phyloP scores from a whole-genome alignment of 116 monocot species.

The Iris pallida region DNA sequence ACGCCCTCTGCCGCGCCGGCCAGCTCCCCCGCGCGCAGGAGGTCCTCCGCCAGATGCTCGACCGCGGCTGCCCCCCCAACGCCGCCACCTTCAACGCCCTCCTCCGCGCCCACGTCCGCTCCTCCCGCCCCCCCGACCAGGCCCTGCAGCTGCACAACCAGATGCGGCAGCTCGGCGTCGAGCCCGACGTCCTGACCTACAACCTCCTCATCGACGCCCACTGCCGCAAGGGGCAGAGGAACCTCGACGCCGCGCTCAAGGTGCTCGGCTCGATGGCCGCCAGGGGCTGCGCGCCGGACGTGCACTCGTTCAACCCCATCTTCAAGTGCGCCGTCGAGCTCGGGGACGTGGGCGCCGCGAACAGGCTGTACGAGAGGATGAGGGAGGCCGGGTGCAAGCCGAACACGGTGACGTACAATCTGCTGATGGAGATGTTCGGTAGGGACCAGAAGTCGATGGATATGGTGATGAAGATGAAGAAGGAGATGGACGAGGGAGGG shows the following conservation, averaged over 20 bases:
- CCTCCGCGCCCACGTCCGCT: constrained; percentile 71
- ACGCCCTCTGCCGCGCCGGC: constrained; percentile 66
- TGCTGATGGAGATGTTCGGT: constrained; percentile 65
- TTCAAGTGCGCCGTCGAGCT: constrained; percentile 42
- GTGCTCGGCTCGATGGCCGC: constrained; percentile 60
- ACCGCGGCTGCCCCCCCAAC: constrained; percentile 56
- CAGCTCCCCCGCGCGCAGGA: constrained; percentile 78
- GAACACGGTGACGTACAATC: constrained; percentile 72
- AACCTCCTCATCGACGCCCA: constrained; percentile 80
- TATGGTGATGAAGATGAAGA: constrained; percentile 81
- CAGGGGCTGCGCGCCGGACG: constrained; percentile 49
- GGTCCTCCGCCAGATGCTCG: constrained; percentile 84
- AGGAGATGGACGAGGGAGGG: constrained; percentile 78
- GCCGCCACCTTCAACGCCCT: constrained; percentile 79
- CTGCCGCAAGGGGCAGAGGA: constrained; percentile 53
- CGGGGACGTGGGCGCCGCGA: constrained; percentile 64
- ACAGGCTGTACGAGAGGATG: constrained; percentile 64
- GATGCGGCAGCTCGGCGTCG: constrained; percentile 68
- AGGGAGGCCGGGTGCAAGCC: constrained; percentile 57
- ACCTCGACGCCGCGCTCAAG: constrained; percentile 81
- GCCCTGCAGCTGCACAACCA: constrained; percentile 84
- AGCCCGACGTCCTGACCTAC: constrained; percentile 77
- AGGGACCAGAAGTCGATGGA: constrained; percentile 61
- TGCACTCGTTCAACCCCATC: constrained; percentile 78
- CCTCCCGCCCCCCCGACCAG: constrained; percentile 53